Evolutionary conservation across 129 eudicot species (phyloP).

Genomic region (Flaveria linearis): DNA sequence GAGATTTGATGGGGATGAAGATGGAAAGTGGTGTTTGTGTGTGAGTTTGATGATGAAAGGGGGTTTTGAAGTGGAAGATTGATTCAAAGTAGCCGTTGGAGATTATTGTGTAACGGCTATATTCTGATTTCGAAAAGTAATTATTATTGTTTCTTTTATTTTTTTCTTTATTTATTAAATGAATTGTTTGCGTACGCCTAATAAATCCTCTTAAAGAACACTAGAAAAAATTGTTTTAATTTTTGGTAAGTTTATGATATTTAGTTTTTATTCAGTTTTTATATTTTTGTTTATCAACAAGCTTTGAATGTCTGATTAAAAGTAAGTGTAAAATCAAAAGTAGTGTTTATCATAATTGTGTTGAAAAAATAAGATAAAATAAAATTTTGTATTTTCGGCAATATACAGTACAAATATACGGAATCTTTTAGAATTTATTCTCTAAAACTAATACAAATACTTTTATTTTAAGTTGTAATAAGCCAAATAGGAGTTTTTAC

Average conservation of each 20-base stretch:
- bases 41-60: slow-evolving; percentile 16
- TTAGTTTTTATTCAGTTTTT: not conserved
- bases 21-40: slow-evolving; percentile 2
- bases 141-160: not conserved
- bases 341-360: not conserved
- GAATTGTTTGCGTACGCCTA: not conserved
- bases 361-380: too few relatives aligned
- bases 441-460: too few relatives aligned
- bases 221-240: too few relatives aligned
- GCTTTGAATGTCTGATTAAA: too few relatives aligned
- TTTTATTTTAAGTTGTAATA: too few relatives aligned
- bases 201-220: too few relatives aligned
- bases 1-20: slow-evolving; percentile 12
- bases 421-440: too few relatives aligned
- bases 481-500: too few relatives aligned
- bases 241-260: too few relatives aligned
- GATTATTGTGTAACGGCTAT: slow-evolving; percentile 27
- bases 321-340: not conserved
- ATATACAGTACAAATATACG: too few relatives aligned
- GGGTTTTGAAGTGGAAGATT: slow-evolving; percentile 19
- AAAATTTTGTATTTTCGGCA: too few relatives aligned
- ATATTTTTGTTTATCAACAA: not conserved
- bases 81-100: slow-evolving; percentile 40
- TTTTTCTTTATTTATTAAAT: not conserved
- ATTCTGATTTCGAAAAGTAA: slow-evolving; percentile 2